phyloP scores from a whole-genome alignment of 1,284 basidiomycete genomes.

The Leccinum subrobustum region DNA sequence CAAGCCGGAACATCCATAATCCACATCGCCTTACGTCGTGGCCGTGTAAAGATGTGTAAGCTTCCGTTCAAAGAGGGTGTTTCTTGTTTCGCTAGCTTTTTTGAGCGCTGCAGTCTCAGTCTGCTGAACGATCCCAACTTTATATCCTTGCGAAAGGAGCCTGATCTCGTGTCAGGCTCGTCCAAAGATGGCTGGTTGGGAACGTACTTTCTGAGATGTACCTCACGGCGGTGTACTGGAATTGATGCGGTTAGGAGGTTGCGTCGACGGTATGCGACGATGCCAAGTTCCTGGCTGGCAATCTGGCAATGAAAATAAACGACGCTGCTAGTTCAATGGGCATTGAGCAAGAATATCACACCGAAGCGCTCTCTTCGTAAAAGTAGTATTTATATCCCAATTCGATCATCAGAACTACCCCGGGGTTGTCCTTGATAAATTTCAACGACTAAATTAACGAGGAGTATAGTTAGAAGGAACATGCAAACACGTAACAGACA shows the following conservation, averaged over 20 bases:
- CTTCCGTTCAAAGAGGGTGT: slow-evolving; percentile 79
- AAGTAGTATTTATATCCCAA: slow-evolving; percentile 90
- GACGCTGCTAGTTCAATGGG: not conserved
- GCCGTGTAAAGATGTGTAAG: slow-evolving; percentile 86
- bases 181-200: not conserved
- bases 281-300: slow-evolving; percentile 80
- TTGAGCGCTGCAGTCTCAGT: slow-evolving; percentile 95
- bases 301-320: slow-evolving; percentile 43
- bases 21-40: slow-evolving; percentile 63
- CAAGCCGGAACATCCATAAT: not conserved
- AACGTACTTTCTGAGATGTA: slow-evolving; percentile 85
- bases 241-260: slow-evolving; percentile 86
- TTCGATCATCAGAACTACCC: slow-evolving; percentile 82
- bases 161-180: slow-evolving; percentile 38
- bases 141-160: slow-evolving; percentile 82
- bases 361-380: slow-evolving; percentile 85
- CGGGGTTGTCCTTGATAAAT: slow-evolving; percentile 73
- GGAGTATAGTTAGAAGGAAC: not conserved
- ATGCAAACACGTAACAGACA: not conserved
- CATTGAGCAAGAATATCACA: slow-evolving; percentile 9
- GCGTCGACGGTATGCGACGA: slow-evolving; percentile 73
- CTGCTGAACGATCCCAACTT: slow-evolving; percentile 92
- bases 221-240: slow-evolving; percentile 75
- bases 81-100: slow-evolving; percentile 83
- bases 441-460: slow-evolving; percentile 35